These are phyloP conservation scores for Dysphania ambrosioides DNA, from an alignment of 148 eudicot genomes.

Conservation along the genomic window DNA sequence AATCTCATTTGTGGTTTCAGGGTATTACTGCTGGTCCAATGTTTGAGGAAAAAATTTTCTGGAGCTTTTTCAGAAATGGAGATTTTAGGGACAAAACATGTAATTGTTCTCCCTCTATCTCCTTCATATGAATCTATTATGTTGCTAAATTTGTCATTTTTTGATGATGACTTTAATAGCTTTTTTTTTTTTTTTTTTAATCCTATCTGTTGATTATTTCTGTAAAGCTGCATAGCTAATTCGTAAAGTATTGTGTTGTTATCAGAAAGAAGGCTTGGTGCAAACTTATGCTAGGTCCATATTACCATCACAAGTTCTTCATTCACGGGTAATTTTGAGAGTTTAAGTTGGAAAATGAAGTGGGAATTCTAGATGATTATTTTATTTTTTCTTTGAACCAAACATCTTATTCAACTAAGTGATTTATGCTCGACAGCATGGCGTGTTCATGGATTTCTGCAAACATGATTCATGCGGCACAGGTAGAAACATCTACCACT, in stretches of 20 bases:
- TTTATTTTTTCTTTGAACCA: background rate
- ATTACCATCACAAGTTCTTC: slow-evolving; percentile 43
- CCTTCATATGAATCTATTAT: background rate
- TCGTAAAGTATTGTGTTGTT: slow-evolving; percentile 40
- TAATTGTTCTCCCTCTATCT: slow-evolving; percentile 34
- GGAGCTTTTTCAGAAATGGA: slow-evolving; percentile 65
- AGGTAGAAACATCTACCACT: slow-evolving; percentile 29
- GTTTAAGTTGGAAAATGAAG: slow-evolving; percentile 11
- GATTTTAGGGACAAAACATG: slow-evolving; percentile 82
- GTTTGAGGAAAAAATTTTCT: slow-evolving; percentile 67
- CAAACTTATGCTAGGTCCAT: slow-evolving; percentile 59
- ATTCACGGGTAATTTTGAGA: slow-evolving; percentile 43
- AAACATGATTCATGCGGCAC: slow-evolving; percentile 58
- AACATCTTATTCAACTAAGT: slow-evolving; percentile 7
- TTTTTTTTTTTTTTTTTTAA: background rate
- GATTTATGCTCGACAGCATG: slow-evolving; percentile 44
- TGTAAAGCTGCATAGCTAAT: slow-evolving; percentile 33
- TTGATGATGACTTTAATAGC: background rate
- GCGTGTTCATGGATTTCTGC: slow-evolving; percentile 58
- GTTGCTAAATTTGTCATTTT: background rate
- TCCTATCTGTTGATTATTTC: slow-evolving; percentile 10
- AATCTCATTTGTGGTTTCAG: slow-evolving; percentile 42
- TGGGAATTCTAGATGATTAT: background rate
- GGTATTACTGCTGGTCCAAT: slow-evolving; percentile 63
- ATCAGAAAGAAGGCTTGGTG: slow-evolving; percentile 70